These are phyloP conservation scores for Tuber magnatum DNA, from an alignment of 495 filamentous ascomycete genomes.

Conservation along the genomic window DNA sequence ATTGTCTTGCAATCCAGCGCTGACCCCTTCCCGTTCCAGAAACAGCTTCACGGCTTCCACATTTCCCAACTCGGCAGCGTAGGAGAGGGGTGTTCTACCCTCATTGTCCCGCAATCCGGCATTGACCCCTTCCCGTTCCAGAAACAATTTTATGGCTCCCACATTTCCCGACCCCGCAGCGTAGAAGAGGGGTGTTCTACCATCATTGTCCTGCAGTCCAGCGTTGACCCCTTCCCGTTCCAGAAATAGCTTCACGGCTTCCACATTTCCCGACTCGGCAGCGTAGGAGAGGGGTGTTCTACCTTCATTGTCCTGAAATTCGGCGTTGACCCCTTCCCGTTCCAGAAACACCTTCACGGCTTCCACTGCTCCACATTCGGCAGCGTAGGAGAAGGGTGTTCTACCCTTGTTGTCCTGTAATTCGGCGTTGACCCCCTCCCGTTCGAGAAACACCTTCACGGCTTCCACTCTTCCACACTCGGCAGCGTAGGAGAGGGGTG, in stretches of 20 bases:
- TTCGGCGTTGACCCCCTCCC: not conserved
- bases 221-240: conserved; percentile 14
- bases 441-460: conserved; percentile 15
- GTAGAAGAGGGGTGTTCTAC: conserved; percentile 35
- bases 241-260: conserved; percentile 39
- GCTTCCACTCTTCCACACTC: conserved; percentile 37
- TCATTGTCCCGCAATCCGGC: conserved; percentile 23
- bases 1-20: conserved; percentile 7
- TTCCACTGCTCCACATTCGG: conserved; percentile 2
- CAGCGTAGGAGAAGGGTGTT: conserved; percentile 44
- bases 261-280: conserved; percentile 35
- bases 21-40: not conserved
- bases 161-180: conserved; percentile 28
- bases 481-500: no score
- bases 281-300: conserved; percentile 24
- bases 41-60: no score
- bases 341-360: no score
- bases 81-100: conserved; percentile 43
- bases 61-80: conserved; percentile 40
- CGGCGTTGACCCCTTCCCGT: no score
- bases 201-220: not conserved
- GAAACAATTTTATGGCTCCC: conserved; percentile 16
- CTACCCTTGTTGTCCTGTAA: conserved; percentile 32
- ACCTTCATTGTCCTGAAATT: no score
- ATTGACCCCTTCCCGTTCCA: conserved; percentile 22